Base-by-base conservation (phyloP, 352 stramenopile species). In the Phytopythium delawarense region DNA sequence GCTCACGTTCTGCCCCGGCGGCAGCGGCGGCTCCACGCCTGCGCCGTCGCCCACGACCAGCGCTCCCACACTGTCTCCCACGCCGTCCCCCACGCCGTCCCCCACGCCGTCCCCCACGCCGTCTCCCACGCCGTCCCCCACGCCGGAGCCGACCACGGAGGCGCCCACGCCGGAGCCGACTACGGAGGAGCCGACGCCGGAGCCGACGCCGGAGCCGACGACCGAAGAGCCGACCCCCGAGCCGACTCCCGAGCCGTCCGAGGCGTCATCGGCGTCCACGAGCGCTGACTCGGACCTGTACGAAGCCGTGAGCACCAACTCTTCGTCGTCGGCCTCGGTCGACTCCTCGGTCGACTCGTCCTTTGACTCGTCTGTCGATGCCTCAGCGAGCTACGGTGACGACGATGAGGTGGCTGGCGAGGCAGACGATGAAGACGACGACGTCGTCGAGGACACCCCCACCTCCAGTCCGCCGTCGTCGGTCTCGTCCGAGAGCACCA, bases 1-100 rank as follows among this genome's bases (percentile, higher is more conserved):
- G 8, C 69, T 85, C 23, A 75, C 76, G 2, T 85, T 83, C 65
- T 84, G 75, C 35, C 75, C 65, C 20, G 58, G 56, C 50, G 12
- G 84, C 8, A 64, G 56, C 28, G 42, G 37, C 12, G 64, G 72
- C n/a, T 66, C 62, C 30, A 65, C 62, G n/a, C 62, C 63, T 11
- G 55, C 51, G 6, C 42, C 54, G 57, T 7, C 58, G 42, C 16
- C 57, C 59, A 28, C 64, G 65, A 21, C 53, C 69, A 23, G 60
- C 32, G 69, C 72, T 4, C 15, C 67, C 2, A 57, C 64, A 7
- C 45, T 64, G 21, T 51, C 60, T 35, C 61, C 69, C 12, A 70
- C 49, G 16, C 67, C 20, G 12, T 35, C 20, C 0, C 28, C 52
- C 2, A 35, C 52, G 7, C 42, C 55, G 9, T 44, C 65, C 1